A percentile compares a stretch with the other conserved stretches of the same genome.
phyloP scores from a whole-genome alignment of 768 basidiomycete species.

The Rhodotorula sphaerocarpa region DNA sequence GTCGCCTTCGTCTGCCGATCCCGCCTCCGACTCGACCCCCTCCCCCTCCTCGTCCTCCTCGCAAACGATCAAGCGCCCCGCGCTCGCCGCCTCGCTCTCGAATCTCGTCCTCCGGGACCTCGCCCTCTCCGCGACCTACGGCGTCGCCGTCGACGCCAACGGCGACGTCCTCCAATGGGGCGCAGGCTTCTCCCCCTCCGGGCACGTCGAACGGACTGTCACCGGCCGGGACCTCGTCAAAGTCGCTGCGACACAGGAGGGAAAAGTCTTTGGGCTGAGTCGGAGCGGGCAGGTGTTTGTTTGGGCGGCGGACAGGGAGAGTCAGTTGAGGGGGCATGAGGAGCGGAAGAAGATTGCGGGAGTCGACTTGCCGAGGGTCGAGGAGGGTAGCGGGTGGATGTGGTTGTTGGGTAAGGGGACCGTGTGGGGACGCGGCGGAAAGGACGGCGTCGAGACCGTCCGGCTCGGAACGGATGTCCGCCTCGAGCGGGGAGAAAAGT shows the following conservation, averaged over 20 bases:
- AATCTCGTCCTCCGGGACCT: conserved; percentile 66
- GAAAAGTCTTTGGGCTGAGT: conserved; percentile 66
- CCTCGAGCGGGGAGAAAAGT: conserved; percentile 64
- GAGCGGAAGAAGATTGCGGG: conserved; percentile 39
- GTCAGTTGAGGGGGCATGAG: conserved; percentile 49
- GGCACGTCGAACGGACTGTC: conserved; percentile 31
- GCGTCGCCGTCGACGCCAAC: conserved; percentile 60
- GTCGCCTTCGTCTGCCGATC: not conserved
- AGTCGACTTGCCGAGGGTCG: not conserved
- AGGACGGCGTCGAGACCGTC: conserved; percentile 47
- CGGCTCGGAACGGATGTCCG: conserved; percentile 56
- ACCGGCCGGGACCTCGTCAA: conserved; percentile 29
- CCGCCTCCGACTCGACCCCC: too few relatives aligned
- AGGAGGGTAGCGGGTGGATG: conserved; percentile 52
- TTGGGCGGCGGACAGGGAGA: conserved; percentile 51
- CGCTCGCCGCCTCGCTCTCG: conserved; percentile 44
- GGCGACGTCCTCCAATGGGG: conserved; percentile 86
- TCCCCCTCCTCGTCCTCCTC: conserved; percentile 1
- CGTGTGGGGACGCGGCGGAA: conserved; percentile 53
- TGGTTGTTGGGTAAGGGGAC: conserved; percentile 11
- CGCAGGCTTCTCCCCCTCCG: conserved; percentile 50
- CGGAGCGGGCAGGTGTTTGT: conserved; percentile 66
- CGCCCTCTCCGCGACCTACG: conserved; percentile 52
- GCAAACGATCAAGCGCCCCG: conserved; percentile 31
- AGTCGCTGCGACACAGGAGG: conserved; percentile 26